These are phyloP conservation scores for Decorospora gaudefroyi DNA, from an alignment of 2,329 filamentous ascomycete genomes.

Conservation along the genomic window DNA sequence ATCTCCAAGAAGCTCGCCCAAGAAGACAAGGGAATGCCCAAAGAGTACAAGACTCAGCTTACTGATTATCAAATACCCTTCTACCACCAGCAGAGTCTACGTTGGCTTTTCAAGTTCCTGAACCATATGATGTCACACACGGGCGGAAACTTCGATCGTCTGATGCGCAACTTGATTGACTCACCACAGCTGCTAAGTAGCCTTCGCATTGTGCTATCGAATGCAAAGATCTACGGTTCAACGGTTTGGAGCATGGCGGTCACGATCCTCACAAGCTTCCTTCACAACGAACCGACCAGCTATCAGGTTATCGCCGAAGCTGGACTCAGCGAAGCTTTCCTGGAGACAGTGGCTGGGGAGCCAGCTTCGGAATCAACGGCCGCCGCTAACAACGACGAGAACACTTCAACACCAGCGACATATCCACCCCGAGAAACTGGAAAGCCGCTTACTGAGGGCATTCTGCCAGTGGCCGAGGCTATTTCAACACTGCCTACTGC, in stretches of 20 bases:
- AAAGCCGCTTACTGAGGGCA: slow-evolving; percentile 64
- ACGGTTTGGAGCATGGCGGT: slow-evolving; percentile 96
- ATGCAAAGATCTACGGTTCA: slow-evolving; percentile 80
- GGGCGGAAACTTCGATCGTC: slow-evolving; percentile 81
- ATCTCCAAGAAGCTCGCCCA: slow-evolving; percentile 69
- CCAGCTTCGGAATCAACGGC: slow-evolving; percentile 27
- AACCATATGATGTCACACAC: slow-evolving; percentile 90
- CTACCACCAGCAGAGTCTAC: slow-evolving; percentile 89
- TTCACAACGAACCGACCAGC: slow-evolving; percentile 98
- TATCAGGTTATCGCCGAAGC: slow-evolving; percentile 95
- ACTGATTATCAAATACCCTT: slow-evolving; percentile 95
- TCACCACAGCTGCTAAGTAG: slow-evolving; percentile 81
- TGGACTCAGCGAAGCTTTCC: slow-evolving; percentile 81
- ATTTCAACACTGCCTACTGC: slow-evolving; percentile 85
- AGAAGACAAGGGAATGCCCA: slow-evolving; percentile 71
- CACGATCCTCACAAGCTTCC: slow-evolving; percentile 90
- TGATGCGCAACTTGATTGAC: slow-evolving; percentile 91
- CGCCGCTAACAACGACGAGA: slow-evolving; percentile 22
- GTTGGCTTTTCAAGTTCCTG: slow-evolving; percentile 93
- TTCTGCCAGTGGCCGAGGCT: slow-evolving; percentile 85
- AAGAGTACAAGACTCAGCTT: slow-evolving; percentile 73
- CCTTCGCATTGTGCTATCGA: slow-evolving; percentile 78
- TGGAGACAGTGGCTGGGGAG: slow-evolving; percentile 73
- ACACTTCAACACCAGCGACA: slow-evolving; percentile 12
- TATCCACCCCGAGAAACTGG: slow-evolving; percentile 33